Evolutionary conservation across 768 basidiomycete species (phyloP), one percentile per base, ranked within the genome.

Genomic region (Coprinopsis marcescibilis): DNA sequence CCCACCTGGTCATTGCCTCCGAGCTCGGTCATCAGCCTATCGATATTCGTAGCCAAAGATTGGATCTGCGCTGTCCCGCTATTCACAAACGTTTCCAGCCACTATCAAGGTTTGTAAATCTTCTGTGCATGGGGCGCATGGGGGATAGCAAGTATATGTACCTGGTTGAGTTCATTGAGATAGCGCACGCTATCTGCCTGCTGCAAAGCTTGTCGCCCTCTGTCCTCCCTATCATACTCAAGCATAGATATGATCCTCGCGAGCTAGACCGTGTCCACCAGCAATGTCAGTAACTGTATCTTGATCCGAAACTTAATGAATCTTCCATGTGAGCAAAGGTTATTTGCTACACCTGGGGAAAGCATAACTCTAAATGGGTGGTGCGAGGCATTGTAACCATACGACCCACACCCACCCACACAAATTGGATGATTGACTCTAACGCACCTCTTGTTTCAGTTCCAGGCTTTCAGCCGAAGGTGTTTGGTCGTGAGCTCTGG

Each of bases 21-120:
- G 3, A 88, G 63, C 19, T 75, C 70, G 46, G 66, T 59, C 55
- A 77, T 80, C 19, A 92, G 65, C 20, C 75, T 71, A 27, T 85
- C 77, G 1, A 90, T 66, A 41, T 76, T 76, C 14, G 68, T 67
- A 8, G 80, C 75, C 12, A 89, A 68, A 27, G 68, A 65, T 55
- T 83, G 77, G 19, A 88, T 81, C 52, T 89, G 85, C 12, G 76
- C 74, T 0, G 81, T 82, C n/a, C 84, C 82, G 35, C 81, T 80
- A 32, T 79, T 80, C 30, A 90, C 86, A 60, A 91, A 90, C 2
- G 79, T 68, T 54, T 92, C 90, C 33, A 93, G 73, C 90, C 90
- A 93, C 80, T 86, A 17, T 17, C 26, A 10, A 12, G n/a, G 26
- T 23, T n/a, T 20, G 21, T 15, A n/a, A n/a, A n/a, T n/a, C n/a